Evolutionary conservation across 805 yeast species (phyloP).

Genomic region (Starmerella powellii): DNA sequence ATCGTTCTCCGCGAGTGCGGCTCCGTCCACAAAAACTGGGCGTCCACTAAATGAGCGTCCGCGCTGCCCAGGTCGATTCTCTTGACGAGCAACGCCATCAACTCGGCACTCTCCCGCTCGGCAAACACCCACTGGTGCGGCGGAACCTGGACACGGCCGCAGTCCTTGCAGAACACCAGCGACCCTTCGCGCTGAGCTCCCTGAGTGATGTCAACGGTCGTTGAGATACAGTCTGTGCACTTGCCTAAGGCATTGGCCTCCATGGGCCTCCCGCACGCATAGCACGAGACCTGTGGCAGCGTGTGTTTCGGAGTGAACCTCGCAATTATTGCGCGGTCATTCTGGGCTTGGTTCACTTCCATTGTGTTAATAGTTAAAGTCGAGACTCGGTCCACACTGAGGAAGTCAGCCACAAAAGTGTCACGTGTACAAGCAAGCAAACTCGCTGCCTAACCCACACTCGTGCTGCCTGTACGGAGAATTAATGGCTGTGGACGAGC

Average conservation of each 20-base stretch:
- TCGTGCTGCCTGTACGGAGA: too few relatives aligned
- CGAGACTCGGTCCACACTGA: too few relatives aligned
- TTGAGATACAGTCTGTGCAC: conserved; percentile 90
- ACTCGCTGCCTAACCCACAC: too few relatives aligned
- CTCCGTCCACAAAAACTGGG: conserved; percentile 95
- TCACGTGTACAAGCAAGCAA: too few relatives aligned
- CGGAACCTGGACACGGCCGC: conserved; percentile 86
- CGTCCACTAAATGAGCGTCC: conserved; percentile 80
- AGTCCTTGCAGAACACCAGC: conserved; percentile 85
- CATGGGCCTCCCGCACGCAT: conserved; percentile 94
- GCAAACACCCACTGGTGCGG: conserved; percentile 87
- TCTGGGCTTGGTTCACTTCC: conserved; percentile 4
- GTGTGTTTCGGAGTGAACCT: conserved; percentile 29
- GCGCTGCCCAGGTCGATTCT: conserved; percentile 61
- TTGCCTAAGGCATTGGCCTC: conserved; percentile 86
- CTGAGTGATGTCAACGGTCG: conserved; percentile 81
- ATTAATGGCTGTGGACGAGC: too few relatives aligned
- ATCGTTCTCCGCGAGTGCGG: conserved; percentile 95
- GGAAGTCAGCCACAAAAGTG: too few relatives aligned
- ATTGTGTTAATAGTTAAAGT: too few relatives aligned
- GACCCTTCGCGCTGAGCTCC: conserved; percentile 78
- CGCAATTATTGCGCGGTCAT: conserved; percentile 18
- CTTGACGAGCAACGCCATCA: conserved; percentile 74
- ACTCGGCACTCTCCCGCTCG: conserved; percentile 76
- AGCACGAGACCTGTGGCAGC: conserved; percentile 78